phyloP scores from a whole-genome alignment of 176 grass and related monocot species.

The Eremochloa ophiuroides region DNA sequence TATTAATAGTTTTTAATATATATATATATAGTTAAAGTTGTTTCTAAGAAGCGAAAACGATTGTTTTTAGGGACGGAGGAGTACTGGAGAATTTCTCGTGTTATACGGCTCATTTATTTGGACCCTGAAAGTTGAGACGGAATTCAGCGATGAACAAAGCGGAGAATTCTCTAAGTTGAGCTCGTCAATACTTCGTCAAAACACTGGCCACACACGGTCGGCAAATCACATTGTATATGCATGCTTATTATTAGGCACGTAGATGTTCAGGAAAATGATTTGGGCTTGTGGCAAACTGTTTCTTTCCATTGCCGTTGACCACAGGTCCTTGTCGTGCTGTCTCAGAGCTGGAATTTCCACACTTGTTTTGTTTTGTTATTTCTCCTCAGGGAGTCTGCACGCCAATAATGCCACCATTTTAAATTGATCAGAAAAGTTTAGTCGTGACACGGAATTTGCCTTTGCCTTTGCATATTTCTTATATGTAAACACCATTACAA shows the following conservation, averaged over 20 bases:
- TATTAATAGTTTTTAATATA: too few relatives aligned
- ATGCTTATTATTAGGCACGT: too few relatives aligned
- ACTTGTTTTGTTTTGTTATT: too few relatives aligned
- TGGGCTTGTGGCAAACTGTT: background rate
- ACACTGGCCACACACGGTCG: background rate
- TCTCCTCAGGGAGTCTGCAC: background rate
- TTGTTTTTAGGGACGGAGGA: too few relatives aligned
- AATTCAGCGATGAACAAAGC: background rate
- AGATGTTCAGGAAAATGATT: background rate
- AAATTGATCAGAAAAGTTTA: background rate
- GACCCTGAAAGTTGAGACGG: background rate
- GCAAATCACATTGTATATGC: too few relatives aligned
- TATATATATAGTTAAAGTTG: too few relatives aligned
- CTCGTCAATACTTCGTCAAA: constrained; percentile 13
- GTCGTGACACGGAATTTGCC: background rate
- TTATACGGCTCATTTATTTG: background rate
- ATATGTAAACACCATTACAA: background rate
- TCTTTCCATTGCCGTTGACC: background rate
- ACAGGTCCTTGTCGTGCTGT: background rate
- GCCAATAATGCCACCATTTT: background rate
- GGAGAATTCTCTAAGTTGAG: too few relatives aligned
- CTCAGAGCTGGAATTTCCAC: background rate
- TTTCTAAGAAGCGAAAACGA: too few relatives aligned
- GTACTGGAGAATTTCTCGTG: background rate
- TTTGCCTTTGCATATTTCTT: constrained; percentile 1